Base-by-base conservation (phyloP, 2,329 filamentous ascomycete species). In the Microsporum audouinii region DNA sequence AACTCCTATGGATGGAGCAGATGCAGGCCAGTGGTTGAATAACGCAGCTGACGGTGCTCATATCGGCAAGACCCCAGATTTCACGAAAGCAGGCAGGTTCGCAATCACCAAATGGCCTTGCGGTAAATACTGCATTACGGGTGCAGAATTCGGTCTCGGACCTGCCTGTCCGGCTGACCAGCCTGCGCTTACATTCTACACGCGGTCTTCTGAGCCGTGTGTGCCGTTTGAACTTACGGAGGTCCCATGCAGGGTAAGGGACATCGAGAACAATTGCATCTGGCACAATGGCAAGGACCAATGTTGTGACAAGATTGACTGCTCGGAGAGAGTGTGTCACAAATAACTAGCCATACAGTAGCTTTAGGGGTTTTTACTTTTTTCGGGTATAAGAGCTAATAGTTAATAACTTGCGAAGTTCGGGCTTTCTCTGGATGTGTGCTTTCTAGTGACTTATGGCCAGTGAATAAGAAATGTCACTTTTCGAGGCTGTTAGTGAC, bases 231-330 rank as follows among this genome's bases (percentile, higher is more conserved):
- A 59, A 38, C 57, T 59, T 33, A 59, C 33, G 27, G 57, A 59
- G 17, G 57, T 59, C 14, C 57, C 57, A 8, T 59, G 57, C 39
- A 34, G n/a, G 3, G 43, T 59, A 4, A 31, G 57, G 12, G 41
- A 8, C 27, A 45, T 45, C 38, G 8, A n/a, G 27, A 59, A 59
- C 5, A 59, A 59, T 23, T 59, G 57, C 31, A 33, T 49, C 41
- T 59, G 57, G 57, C n/a, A 33, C 23, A 59, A 59, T 49, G 57
- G 57, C 34, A 47, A 34, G 39, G 57, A 49, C n/a, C 57, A 59
- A 43, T 59, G 57, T 12, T 59, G 57, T 49, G 41, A 59, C 41
- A 59, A 59, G 41, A 59, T 59, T 33, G 57, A 59, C 39, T 59
- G 57, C 27, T 47, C 39, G 14, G 23, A 59, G 57, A 49, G 36